Conservation (phyloP, 1,284 basidiomycete genomes). For the Papiliotrema nemorosa region DNA sequence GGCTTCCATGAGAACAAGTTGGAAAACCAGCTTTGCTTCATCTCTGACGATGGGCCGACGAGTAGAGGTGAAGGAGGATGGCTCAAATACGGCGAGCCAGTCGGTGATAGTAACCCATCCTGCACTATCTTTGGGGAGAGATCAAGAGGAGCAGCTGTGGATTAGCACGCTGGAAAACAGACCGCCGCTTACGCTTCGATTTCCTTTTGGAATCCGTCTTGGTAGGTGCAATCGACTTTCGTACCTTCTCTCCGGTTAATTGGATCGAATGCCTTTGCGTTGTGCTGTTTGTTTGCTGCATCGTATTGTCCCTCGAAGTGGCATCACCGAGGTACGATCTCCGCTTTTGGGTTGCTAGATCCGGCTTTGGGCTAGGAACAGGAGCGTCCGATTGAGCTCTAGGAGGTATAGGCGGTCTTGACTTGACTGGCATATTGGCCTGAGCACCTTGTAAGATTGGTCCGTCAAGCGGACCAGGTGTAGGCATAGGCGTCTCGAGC, state of each 20-base stretch:
- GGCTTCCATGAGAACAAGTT: conserved; percentile 62
- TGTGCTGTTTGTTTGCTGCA: neutral
- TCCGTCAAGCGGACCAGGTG: neutral
- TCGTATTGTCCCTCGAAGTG: conserved; percentile 9
- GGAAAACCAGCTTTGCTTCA: conserved; percentile 65
- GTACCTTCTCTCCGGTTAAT: conserved; percentile 9
- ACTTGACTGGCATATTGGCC: neutral
- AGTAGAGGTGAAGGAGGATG: conserved; percentile 28
- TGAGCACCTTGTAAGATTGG: neutral
- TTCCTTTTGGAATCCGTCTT: conserved; percentile 22
- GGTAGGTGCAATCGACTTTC: too few species aligned
- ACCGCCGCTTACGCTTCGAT: conserved; percentile 23
- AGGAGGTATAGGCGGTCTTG: conserved; percentile 6
- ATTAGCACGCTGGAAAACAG: neutral
- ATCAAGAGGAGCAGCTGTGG: conserved; percentile 26
- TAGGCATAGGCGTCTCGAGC: conserved; percentile 9
- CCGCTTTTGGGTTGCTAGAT: conserved; percentile 6
- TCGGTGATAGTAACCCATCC: conserved; percentile 29
- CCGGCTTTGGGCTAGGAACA: conserved; percentile 4
- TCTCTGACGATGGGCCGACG: conserved; percentile 54
- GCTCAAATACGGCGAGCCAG: conserved; percentile 24
- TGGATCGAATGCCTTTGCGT: conserved; percentile 4
- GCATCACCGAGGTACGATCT: conserved; percentile 26
- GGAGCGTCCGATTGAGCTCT: conserved; percentile 13
- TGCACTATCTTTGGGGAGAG: conserved; percentile 27